Evolutionary conservation across 2,329 filamentous ascomycete genomes (phyloP).

Genomic region (Aureobasidium sp.): DNA sequence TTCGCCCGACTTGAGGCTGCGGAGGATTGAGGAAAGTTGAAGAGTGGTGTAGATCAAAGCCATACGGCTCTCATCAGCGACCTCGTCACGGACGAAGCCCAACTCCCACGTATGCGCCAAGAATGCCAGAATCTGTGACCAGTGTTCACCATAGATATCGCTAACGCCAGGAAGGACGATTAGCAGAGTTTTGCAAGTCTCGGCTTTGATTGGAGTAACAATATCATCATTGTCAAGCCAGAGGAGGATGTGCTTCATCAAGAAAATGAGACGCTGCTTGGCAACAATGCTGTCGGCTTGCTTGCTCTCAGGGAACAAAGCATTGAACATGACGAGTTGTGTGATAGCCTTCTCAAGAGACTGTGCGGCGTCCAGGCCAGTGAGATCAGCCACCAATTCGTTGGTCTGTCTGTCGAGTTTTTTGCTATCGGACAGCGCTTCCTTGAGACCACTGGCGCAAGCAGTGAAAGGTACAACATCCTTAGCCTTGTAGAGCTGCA

Average conservation of each 20-base stretch:
- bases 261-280: conserved; percentile 66
- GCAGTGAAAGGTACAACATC: conserved; percentile 40
- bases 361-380: conserved; percentile 40
- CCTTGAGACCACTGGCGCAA: conserved; percentile 40
- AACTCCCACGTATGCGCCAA: conserved; percentile 29
- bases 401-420: conserved; percentile 47
- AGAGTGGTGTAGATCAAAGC: conserved; percentile 59
- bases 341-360: conserved; percentile 29
- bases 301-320: conserved; percentile 41
- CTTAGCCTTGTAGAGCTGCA: conserved; percentile 23
- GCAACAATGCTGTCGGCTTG: conserved; percentile 40
- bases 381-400: conserved; percentile 52
- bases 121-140: conserved; percentile 46
- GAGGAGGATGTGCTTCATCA: conserved; percentile 66
- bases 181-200: conserved; percentile 43
- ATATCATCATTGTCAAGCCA: conserved; percentile 51
- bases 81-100: conserved; percentile 3
- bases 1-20: conserved; percentile 43
- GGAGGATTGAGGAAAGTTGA: conserved; percentile 57
- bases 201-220: conserved; percentile 47
- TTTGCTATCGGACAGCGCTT: conserved; percentile 39
- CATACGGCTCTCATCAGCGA: conserved; percentile 18
- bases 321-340: conserved; percentile 46
- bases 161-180: conserved; percentile 63
- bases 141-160: conserved; percentile 82